A percentile compares a stretch with the other conserved stretches of the same genome.
Evolutionary conservation across 1,139 yeast species (phyloP).

Genomic region (Saccharomyces hybrid): DNA sequence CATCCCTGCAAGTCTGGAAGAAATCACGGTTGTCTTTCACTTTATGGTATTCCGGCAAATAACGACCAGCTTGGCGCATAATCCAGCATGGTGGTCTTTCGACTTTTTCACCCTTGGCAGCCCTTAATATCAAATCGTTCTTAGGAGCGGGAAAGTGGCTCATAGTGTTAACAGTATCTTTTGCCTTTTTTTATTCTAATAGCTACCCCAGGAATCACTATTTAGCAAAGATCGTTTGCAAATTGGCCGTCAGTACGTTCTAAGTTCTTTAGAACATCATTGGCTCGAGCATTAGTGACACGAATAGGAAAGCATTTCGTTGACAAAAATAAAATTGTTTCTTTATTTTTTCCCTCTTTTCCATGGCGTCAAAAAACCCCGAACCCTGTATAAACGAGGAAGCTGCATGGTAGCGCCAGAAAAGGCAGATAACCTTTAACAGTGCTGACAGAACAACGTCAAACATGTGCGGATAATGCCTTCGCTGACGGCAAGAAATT

Average conservation of each 20-base stretch:
- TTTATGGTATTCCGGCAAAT: conserved; percentile 83
- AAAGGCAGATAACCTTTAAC: background rate
- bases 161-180: background rate
- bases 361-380: background rate
- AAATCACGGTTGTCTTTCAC: conserved; percentile 85
- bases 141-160: conserved; percentile 55
- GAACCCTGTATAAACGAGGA: background rate
- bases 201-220: too few relatives aligned
- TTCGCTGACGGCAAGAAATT: background rate
- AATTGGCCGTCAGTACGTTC: too few relatives aligned
- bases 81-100: conserved; percentile 99
- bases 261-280: background rate
- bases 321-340: background rate
- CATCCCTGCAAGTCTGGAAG: conserved; percentile 87
- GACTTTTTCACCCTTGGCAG: conserved; percentile 78
- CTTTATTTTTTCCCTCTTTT: background rate
- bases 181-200: background rate
- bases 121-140: conserved; percentile 84
- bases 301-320: background rate
- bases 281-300: background rate
- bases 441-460: background rate
- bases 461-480: too few relatives aligned
- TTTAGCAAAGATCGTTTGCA: too few relatives aligned
- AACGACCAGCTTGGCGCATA: conserved; percentile 58
- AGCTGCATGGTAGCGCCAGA: background rate